Evolutionary conservation across 2,329 filamentous ascomycete genomes (phyloP).

Genomic region (Ceratocystis papillata): DNA sequence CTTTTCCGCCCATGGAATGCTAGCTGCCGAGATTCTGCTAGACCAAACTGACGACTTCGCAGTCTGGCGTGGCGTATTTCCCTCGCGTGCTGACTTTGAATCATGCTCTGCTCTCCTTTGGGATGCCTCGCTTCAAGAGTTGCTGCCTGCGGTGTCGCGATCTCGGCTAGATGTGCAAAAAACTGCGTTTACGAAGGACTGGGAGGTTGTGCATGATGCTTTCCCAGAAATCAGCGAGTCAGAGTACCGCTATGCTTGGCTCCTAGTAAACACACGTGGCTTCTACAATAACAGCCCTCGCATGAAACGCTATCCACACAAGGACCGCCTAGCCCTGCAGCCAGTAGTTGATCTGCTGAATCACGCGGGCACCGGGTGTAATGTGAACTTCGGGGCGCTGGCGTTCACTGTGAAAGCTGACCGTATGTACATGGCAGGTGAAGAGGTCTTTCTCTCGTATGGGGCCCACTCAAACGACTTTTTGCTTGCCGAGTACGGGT

Average conservation of each 20-base stretch:
- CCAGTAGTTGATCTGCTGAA: constrained; percentile 67
- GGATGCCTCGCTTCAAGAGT: constrained; percentile 36
- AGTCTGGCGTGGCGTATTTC: constrained; percentile 58
- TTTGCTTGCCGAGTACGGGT: constrained; percentile 56
- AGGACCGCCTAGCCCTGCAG: constrained; percentile 57
- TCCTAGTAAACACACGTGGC: constrained; percentile 51
- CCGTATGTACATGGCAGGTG: constrained; percentile 41
- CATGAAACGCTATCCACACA: constrained; percentile 35
- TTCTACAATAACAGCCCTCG: constrained; percentile 46
- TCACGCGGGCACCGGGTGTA: constrained; percentile 41
- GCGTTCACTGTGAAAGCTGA: constrained; percentile 47
- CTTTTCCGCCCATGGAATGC: constrained; percentile 56
- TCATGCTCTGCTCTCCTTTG: constrained; percentile 40
- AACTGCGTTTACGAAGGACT: constrained; percentile 35
- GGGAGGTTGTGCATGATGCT: constrained; percentile 30
- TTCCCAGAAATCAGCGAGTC: constrained; percentile 32
- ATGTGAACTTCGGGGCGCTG: constrained; percentile 39
- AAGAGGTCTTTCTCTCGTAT: constrained; percentile 61
- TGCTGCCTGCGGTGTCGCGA: constrained; percentile 38
- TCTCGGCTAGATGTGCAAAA: constrained; percentile 45
- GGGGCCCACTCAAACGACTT: constrained; percentile 63
- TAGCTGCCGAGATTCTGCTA: constrained; percentile 53
- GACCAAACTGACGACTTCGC: constrained; percentile 34
- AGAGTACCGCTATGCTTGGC: constrained; percentile 46
- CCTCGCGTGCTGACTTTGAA: constrained; percentile 48